A percentile compares a stretch with the other conserved stretches of the same genome.
phyloP scores from a whole-genome alignment of 768 basidiomycete species.

The Xerocomus spinulosus region DNA sequence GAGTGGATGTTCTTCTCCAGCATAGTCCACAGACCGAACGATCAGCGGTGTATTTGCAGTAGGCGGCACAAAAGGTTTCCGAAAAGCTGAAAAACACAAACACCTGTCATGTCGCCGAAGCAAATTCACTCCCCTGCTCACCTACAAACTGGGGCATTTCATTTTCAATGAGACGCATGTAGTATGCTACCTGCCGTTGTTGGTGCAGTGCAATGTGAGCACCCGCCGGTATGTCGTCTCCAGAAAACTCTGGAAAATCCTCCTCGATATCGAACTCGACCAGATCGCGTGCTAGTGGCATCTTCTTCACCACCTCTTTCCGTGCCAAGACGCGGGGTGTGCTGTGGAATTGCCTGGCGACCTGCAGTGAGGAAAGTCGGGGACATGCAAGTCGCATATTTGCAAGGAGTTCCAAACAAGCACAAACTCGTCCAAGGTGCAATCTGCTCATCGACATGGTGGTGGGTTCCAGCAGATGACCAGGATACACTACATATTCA shows the following conservation, averaged over 20 bases:
- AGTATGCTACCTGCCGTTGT: constrained; percentile 69
- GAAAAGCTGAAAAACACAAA: constrained; percentile 67
- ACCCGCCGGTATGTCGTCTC: constrained; percentile 60
- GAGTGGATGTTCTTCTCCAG: constrained; percentile 71
- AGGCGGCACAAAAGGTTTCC: constrained; percentile 75
- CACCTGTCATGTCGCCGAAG: constrained; percentile 6
- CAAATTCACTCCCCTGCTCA: constrained; percentile 32
- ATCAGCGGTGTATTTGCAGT: constrained; percentile 52
- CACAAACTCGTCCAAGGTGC: constrained; percentile 15
- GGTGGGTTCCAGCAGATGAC: constrained; percentile 34
- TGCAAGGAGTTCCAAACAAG: constrained; percentile 20
- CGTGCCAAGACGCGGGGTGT: constrained; percentile 18
- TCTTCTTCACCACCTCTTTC: constrained; percentile 16
- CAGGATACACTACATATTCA: neutral
- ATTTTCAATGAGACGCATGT: constrained; percentile 81
- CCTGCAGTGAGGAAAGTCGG: constrained; percentile 11
- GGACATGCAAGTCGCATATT: constrained; percentile 22
- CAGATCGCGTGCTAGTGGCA: constrained; percentile 39
- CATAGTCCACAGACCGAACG: constrained; percentile 72
- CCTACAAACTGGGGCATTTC: constrained; percentile 87
- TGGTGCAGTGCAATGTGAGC: constrained; percentile 73
- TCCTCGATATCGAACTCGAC: constrained; percentile 36
- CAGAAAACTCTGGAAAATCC: constrained; percentile 25
- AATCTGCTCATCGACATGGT: constrained; percentile 38
- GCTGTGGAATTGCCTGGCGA: constrained; percentile 22